Conservation (phyloP, 2,329 filamentous ascomycete genomes). For the Trichoderma asperellum region DNA sequence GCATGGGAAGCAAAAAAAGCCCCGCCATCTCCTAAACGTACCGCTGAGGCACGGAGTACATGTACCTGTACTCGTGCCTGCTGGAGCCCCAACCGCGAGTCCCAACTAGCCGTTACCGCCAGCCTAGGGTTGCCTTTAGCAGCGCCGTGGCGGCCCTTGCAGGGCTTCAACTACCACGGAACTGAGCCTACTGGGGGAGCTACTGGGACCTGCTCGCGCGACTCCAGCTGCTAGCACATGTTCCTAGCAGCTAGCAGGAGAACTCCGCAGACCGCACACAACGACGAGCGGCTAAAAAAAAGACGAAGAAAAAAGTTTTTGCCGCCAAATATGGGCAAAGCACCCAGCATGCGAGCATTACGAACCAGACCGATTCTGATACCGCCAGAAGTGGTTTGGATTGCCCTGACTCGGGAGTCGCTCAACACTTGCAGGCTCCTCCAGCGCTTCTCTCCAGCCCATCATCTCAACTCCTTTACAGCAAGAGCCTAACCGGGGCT, state of each 20-base stretch:
- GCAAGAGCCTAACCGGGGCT: neutral
- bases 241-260: neutral
- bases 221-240: constrained; percentile 12
- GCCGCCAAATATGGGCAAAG: constrained; percentile 3
- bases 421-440: neutral
- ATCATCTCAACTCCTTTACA: constrained; percentile 8
- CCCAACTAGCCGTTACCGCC: constrained; percentile 12
- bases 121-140: constrained; percentile 9
- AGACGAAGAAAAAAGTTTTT: constrained; percentile 18
- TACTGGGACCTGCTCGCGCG: constrained; percentile 7
- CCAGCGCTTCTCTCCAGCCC: neutral
- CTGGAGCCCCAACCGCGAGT: neutral
- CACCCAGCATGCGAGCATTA: constrained; percentile 3
- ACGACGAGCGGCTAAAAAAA: constrained; percentile 2
- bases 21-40: constrained; percentile 9
- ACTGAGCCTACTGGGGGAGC: constrained; percentile 2
- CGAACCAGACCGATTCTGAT: neutral
- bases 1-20: neutral
- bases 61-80: neutral
- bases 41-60: neutral
- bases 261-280: constrained; percentile 14
- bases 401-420: constrained; percentile 4
- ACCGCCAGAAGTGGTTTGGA: neutral
- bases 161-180: constrained; percentile 7
- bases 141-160: neutral